These are phyloP conservation scores for Aspergillus coremiiformis DNA, from an alignment of 495 filamentous ascomycete species.

Conservation along the genomic window DNA sequence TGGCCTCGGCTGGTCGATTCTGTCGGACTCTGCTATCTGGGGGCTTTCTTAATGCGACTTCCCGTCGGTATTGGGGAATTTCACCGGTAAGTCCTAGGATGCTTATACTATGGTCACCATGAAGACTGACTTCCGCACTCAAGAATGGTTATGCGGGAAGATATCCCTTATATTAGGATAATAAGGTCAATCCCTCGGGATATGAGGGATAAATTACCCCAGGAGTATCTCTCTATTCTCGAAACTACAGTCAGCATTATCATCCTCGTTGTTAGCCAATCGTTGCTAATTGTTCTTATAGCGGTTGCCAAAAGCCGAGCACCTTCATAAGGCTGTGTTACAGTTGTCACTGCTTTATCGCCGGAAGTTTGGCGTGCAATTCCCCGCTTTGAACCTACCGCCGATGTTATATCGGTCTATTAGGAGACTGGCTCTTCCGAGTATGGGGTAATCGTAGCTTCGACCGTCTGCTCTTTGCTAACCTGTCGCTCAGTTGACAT, in stretches of 20 bases:
- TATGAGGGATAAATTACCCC: conserved; percentile 57
- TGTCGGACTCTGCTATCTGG: conserved; percentile 61
- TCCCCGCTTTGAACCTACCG: conserved; percentile 65
- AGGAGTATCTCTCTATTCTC: conserved; percentile 49
- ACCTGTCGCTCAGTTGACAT: conserved; percentile 52
- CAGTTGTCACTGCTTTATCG: conserved; percentile 56
- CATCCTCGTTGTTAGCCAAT: neutral
- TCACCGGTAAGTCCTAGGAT: conserved; percentile 34
- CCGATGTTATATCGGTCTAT: conserved; percentile 63
- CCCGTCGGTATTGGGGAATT: conserved; percentile 58
- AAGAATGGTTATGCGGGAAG: conserved; percentile 36
- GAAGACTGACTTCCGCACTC: neutral
- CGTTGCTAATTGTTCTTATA: conserved; percentile 12
- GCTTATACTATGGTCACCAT: neutral
- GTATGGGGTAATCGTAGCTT: conserved; percentile 40
- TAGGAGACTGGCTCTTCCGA: conserved; percentile 65
- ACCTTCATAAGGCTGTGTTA: conserved; percentile 56
- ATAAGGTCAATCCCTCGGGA: conserved; percentile 51
- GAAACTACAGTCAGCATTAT: conserved; percentile 44
- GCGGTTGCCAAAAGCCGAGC: conserved; percentile 40
- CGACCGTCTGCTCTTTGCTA: conserved; percentile 5
- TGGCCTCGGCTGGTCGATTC: conserved; percentile 56
- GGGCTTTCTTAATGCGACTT: conserved; percentile 53
- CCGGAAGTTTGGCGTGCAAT: conserved; percentile 56
- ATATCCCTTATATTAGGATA: conserved; percentile 41